Evolutionary conservation across 1,139 yeast genomes (phyloP).

Genomic region (Blastobotrys persicus): DNA sequence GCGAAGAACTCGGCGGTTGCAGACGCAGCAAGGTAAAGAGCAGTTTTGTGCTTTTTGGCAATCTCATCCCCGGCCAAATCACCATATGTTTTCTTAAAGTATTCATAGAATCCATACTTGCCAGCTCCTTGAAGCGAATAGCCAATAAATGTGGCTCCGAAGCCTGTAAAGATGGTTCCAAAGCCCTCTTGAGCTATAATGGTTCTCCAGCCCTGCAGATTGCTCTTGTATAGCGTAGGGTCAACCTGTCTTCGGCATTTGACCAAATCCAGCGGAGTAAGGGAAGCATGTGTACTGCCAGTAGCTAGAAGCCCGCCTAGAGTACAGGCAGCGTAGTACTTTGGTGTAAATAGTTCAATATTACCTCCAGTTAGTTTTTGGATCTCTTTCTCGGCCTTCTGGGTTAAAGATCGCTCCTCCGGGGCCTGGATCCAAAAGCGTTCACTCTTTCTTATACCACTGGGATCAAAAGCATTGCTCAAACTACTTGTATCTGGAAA

Average conservation of each 20-base stretch:
- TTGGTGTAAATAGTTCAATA: conserved; percentile 59
- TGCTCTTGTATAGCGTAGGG: conserved; percentile 65
- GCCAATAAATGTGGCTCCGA: conserved; percentile 88
- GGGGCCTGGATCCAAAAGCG: conserved; percentile 37
- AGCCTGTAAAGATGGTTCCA: conserved; percentile 75
- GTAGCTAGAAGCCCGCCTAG: conserved; percentile 66
- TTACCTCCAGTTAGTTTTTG: conserved; percentile 20
- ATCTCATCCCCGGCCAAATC: conserved; percentile 63
- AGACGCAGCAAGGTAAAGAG: conserved; percentile 75
- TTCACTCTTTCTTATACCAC: background rate
- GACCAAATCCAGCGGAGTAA: conserved; percentile 88
- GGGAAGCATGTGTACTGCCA: conserved; percentile 93
- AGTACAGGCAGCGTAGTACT: conserved; percentile 81
- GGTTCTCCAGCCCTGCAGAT: conserved; percentile 71
- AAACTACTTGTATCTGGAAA: conserved; percentile 10
- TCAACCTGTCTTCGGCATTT: conserved; percentile 91
- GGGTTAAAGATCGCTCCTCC: conserved; percentile 33
- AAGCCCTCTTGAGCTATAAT: conserved; percentile 71
- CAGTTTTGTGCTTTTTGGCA: conserved; percentile 66
- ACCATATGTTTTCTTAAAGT: conserved; percentile 74
- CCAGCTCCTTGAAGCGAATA: conserved; percentile 95
- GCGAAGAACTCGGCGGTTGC: conserved; percentile 94
- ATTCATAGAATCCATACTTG: conserved; percentile 91
- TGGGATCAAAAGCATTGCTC: background rate
- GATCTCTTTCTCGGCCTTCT: conserved; percentile 30